Evolutionary conservation across 2,329 filamentous ascomycete genomes (phyloP).

Genomic region (Chrysoporthe deuterocubensis): DNA sequence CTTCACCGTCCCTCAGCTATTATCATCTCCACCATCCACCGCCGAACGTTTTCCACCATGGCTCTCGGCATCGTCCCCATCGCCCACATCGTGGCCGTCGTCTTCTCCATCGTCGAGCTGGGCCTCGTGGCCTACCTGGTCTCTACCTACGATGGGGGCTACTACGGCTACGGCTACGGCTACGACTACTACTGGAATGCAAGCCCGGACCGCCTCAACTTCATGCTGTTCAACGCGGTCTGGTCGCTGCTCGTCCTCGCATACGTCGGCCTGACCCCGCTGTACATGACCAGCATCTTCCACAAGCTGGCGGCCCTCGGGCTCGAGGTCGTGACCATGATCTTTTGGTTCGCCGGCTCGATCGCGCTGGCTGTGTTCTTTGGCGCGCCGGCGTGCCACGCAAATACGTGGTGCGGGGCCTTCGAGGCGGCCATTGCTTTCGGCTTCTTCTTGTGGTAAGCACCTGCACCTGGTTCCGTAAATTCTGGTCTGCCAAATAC

Average conservation of each 20-base stretch:
- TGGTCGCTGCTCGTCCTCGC: slow-evolving; percentile 75
- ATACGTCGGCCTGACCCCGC: slow-evolving; percentile 71
- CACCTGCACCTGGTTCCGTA: slow-evolving; percentile 22
- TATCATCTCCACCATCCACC: background rate
- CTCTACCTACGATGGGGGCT: slow-evolving; percentile 47
- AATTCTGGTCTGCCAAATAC: background rate
- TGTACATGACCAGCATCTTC: slow-evolving; percentile 62
- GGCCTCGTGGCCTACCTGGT: slow-evolving; percentile 74
- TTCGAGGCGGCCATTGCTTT: slow-evolving; percentile 69
- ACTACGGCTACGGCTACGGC: slow-evolving; percentile 31
- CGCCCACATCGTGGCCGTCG: slow-evolving; percentile 67
- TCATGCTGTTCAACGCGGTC: slow-evolving; percentile 77
- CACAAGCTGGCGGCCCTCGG: slow-evolving; percentile 68
- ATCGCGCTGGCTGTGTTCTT: slow-evolving; percentile 74
- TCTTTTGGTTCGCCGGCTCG: slow-evolving; percentile 91
- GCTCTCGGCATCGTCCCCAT: slow-evolving; percentile 60
- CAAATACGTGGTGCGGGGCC: slow-evolving; percentile 58
- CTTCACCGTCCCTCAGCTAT: no score
- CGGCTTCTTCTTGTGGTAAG: slow-evolving; percentile 65
- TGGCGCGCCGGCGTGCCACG: slow-evolving; percentile 58
- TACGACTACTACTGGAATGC: slow-evolving; percentile 26
- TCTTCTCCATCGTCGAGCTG: slow-evolving; percentile 75
- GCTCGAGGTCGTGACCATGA: slow-evolving; percentile 72
- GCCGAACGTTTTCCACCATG: slow-evolving; percentile 44
- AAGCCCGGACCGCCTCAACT: slow-evolving; percentile 66